Base-by-base conservation (phyloP, 2,329 filamentous ascomycete species). In the Fusarium sp. region DNA sequence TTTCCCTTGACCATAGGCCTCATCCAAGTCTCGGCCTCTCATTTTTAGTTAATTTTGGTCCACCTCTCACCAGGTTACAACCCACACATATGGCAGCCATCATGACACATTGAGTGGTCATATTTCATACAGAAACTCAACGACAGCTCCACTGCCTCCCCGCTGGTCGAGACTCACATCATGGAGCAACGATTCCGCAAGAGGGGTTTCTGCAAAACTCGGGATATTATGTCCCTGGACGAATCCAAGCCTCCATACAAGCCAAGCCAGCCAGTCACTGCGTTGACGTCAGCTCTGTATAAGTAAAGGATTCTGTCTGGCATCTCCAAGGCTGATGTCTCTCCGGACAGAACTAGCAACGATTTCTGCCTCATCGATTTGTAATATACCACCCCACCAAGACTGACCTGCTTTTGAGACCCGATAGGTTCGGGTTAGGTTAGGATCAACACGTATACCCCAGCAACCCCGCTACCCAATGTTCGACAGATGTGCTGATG, bases 211-310 rank as follows among this genome's bases (percentile, higher is more conserved):
- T 87, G 36, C 68, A 70, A 35, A 93, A 89, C 0, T 88, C 85
- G 0, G 86, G n/a, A n/a, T n/a, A n/a, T n/a, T 3, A 62, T 62
- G 25, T 53, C 47, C 68, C 82, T 89, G 2, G 84, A 86, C 8
- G 84, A 88, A 70, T 92, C 89, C 72, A 92, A 84, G 33, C 90
- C 88, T 14, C 88, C 88, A 67, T 93, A 92, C 0, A 85, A 89
- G 1, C 89, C 89, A 1, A 92, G 78, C 90, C 89, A 92, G 9
- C 89, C 88, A 2, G 88, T 85, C 2, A 92, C 87, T n/a, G 88
- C 89, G 63, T 92, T 89, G 23, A 92, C 87, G 59, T 92, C 89
- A 21, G 92, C 86, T 3, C 88, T 87, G 66, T 90, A 91, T 10
- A 10, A 29, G 9, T 9, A 29, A 29, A 29, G 27, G 27, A 10